Evolutionary conservation across 2,329 filamentous ascomycete genomes (phyloP), one percentile per base, ranked within the genome.

Genomic region (Xylaria sp.): DNA sequence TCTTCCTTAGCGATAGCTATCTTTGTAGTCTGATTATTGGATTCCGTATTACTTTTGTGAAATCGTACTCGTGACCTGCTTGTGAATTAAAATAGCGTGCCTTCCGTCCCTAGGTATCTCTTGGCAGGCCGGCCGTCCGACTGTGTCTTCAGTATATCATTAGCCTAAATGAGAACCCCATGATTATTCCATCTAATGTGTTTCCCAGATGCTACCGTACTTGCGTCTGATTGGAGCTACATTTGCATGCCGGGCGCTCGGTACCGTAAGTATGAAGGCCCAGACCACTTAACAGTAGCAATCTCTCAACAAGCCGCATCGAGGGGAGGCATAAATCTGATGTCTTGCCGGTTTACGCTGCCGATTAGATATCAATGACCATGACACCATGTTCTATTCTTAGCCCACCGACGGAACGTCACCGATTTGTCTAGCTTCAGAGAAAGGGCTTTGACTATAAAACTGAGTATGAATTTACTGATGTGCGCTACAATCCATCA

Each of bases 81-180:
- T 14, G 28, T 17, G 6, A 21, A 38, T 21, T 9, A 38, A 5
- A 23, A n/a, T 19, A 25, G 14, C 23, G 37, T 35, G 21, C 12
- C 38, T 53, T 43, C 49, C 4, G 17, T 38, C 37, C 38, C 21
- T n/a, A 42, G 23, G 17, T 47, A 28, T 49, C 46, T 42, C 57
- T 57, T 49, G 51, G 46, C 57, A 52, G 19, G 5, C 21, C n/a
- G 43, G 17, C 49, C 46, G 7, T 40, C 45, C 51, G 40, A 56
- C 23, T 53, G 38, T 23, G 50, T 55, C 43, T 46, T 42, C 28
- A 60, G 17, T 21, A 33, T 50, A 28, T 35, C 45, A 63, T 63
- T 60, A 63, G 60, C 50, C 60, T 63, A 63, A 63, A 56, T 63
- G 9, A 51, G 12, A 40, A 46, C n/a, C 37, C 21, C 37, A 55